A percentile compares a stretch with the other conserved stretches of the same genome.
Conservation (phyloP, 768 basidiomycete species). For the Auriscalpium microsporum region DNA sequence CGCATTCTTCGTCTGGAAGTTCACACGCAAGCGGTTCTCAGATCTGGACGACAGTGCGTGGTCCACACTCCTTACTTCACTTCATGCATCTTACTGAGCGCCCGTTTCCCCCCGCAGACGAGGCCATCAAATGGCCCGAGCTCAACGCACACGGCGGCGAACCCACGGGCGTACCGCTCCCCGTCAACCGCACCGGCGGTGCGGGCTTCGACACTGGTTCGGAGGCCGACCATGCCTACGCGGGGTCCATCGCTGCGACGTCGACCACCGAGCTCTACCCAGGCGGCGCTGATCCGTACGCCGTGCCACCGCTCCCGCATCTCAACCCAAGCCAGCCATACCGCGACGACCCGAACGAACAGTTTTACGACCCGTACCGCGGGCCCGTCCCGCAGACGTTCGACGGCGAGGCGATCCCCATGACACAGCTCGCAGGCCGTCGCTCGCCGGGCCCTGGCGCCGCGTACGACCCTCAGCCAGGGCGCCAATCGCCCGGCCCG, state of each 20-base stretch:
- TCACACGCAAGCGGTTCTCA: slow-evolving; percentile 67
- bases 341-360: slow-evolving; percentile 53
- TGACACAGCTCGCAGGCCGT: slow-evolving; percentile 47
- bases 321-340: slow-evolving; percentile 73
- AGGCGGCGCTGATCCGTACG: slow-evolving; percentile 53
- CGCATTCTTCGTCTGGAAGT: slow-evolving; percentile 79
- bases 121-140: slow-evolving; percentile 90
- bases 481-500: slow-evolving; percentile 27
- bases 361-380: slow-evolving; percentile 67
- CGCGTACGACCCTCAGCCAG: slow-evolving; percentile 7
- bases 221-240: slow-evolving; percentile 46
- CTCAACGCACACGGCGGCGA: slow-evolving; percentile 52
- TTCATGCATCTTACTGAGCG: slow-evolving; percentile 3
- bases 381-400: slow-evolving; percentile 67
- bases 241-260: slow-evolving; percentile 35
- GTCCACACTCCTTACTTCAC: slow-evolving; percentile 1
- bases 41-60: slow-evolving; percentile 70
- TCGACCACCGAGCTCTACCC: slow-evolving; percentile 36
- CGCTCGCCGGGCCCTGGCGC: slow-evolving; percentile 20
- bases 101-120: slow-evolving; percentile 35
- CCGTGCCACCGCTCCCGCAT: slow-evolving; percentile 75
- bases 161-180: slow-evolving; percentile 35
- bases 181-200: slow-evolving; percentile 60
- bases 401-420: slow-evolving; percentile 56
- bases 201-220: slow-evolving; percentile 66